These are phyloP conservation scores for Monosporascus ibericus DNA, from an alignment of 2,329 filamentous ascomycete genomes.

Conservation along the genomic window DNA sequence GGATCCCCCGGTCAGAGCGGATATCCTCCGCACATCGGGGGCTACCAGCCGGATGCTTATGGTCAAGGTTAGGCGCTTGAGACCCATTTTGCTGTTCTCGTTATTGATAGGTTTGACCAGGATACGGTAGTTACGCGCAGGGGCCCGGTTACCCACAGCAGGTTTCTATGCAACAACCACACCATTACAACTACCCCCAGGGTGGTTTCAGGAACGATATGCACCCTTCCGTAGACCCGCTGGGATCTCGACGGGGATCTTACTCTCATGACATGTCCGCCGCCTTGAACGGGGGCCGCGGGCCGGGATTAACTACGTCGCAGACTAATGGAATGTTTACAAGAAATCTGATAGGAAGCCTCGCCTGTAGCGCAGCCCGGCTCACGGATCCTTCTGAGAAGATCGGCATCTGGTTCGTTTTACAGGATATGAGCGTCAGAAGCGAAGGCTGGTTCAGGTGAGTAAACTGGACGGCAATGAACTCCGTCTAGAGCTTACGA, in stretches of 20 bases:
- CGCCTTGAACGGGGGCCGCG: slow-evolving; percentile 1
- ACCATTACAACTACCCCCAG: slow-evolving; percentile 21
- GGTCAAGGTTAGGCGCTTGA: slow-evolving; percentile 17
- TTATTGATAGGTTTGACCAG: slow-evolving; percentile 1
- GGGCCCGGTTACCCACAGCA: not conserved
- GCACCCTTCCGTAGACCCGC: slow-evolving; percentile 16
- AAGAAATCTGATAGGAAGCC: slow-evolving; percentile 86
- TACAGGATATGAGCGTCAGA: slow-evolving; percentile 90
- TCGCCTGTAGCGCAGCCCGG: slow-evolving; percentile 82
- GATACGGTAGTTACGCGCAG: slow-evolving; percentile 20
- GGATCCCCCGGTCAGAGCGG: slow-evolving; percentile 15
- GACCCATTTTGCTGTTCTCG: not conserved
- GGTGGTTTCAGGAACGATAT: slow-evolving; percentile 21
- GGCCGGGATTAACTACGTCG: slow-evolving; percentile 28
- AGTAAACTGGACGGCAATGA: slow-evolving; percentile 16
- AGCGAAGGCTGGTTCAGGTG: slow-evolving; percentile 90
- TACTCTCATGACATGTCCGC: slow-evolving; percentile 30
- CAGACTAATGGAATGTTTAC: slow-evolving; percentile 81
- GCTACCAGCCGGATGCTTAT: slow-evolving; percentile 22
- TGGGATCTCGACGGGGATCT: slow-evolving; percentile 25
- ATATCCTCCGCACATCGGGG: slow-evolving; percentile 20
- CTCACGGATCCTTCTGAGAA: slow-evolving; percentile 73
- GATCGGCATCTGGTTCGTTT: slow-evolving; percentile 91
- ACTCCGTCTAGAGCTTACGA: slow-evolving; percentile 5
- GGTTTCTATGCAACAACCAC: slow-evolving; percentile 14